Percentiles rank a stretch among this genome's conserved stretches.
phyloP scores from a whole-genome alignment of 345 rosid species.

The Gossypium mustelinum region DNA sequence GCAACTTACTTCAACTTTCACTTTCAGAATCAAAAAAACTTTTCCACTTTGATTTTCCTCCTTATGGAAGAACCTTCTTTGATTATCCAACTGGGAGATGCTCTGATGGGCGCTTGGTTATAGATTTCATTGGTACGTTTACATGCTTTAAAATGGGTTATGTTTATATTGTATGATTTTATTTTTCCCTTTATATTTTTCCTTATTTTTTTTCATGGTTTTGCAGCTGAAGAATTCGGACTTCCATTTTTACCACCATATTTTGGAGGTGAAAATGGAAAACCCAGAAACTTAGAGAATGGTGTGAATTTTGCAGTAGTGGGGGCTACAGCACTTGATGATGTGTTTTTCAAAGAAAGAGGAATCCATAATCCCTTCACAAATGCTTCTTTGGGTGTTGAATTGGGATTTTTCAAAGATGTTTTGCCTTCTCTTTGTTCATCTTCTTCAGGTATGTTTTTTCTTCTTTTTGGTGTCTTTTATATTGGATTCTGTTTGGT shows the following conservation, averaged over 20 bases:
- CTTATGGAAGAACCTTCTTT: conserved; percentile 47
- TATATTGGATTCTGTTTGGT: background rate
- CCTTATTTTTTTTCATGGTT: background rate
- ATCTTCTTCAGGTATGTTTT: conserved; percentile 24
- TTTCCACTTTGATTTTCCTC: conserved; percentile 30
- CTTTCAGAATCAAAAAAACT: conserved; percentile 16
- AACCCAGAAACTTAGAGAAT: conserved; percentile 7
- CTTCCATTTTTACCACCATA: conserved; percentile 41
- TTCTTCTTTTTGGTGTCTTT: background rate
- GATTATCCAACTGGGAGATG: conserved; percentile 42
- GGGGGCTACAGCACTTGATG: conserved; percentile 50
- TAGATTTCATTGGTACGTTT: conserved; percentile 45
- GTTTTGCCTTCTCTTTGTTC: conserved; percentile 34
- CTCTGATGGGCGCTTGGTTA: conserved; percentile 54
- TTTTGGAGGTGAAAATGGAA: conserved; percentile 27
- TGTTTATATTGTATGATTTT: background rate
- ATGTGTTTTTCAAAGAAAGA: conserved; percentile 23
- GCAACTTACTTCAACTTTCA: conserved; percentile 23
- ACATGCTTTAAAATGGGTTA: background rate
- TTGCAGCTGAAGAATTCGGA: conserved; percentile 39
- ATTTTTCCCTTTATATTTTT: background rate
- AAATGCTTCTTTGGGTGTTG: conserved; percentile 37
- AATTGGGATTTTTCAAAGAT: conserved; percentile 38
- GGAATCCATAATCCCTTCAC: conserved; percentile 28
- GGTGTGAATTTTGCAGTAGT: conserved; percentile 55